Conservation (phyloP, 2,329 filamentous ascomycete genomes). For the Chaetomiaceae sp. region DNA sequence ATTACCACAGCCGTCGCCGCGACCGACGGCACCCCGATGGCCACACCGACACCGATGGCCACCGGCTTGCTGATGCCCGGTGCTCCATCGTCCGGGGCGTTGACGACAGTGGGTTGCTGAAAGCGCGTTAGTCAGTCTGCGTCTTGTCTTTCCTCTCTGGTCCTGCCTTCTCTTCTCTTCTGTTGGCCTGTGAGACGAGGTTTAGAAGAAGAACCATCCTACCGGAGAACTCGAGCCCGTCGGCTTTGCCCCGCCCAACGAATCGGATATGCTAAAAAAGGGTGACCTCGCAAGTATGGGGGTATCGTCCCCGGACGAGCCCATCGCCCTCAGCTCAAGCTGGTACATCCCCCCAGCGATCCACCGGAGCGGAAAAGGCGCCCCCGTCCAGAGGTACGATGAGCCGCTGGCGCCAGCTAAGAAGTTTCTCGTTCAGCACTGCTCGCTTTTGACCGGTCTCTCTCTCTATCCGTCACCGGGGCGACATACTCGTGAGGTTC, state of each 20-base stretch:
- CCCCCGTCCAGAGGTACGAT: slow-evolving; percentile 23
- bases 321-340: slow-evolving; percentile 24
- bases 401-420: slow-evolving; percentile 18
- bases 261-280: slow-evolving; percentile 22
- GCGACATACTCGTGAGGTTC: slow-evolving; percentile 25
- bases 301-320: slow-evolving; percentile 9
- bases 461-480: background rate
- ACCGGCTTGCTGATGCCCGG: slow-evolving; percentile 20
- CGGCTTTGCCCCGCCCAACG: background rate
- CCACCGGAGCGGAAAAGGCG: slow-evolving; percentile 27
- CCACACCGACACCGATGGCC: slow-evolving; percentile 27
- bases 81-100: slow-evolving; percentile 4
- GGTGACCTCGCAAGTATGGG: slow-evolving; percentile 25
- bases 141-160: too few species aligned
- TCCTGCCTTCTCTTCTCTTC: too few species aligned
- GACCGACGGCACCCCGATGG: slow-evolving; percentile 23
- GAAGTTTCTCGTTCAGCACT: slow-evolving; percentile 1
- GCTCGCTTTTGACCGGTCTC: background rate
- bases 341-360: slow-evolving; percentile 26
- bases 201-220: too few species aligned
- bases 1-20: slow-evolving; percentile 19
- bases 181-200: too few species aligned
- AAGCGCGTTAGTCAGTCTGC: background rate
- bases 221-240: slow-evolving; percentile 6
- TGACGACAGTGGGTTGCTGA: slow-evolving; percentile 2